phyloP scores from a whole-genome alignment of 768 basidiomycete genomes.

The Psilocybe cyanescens region DNA sequence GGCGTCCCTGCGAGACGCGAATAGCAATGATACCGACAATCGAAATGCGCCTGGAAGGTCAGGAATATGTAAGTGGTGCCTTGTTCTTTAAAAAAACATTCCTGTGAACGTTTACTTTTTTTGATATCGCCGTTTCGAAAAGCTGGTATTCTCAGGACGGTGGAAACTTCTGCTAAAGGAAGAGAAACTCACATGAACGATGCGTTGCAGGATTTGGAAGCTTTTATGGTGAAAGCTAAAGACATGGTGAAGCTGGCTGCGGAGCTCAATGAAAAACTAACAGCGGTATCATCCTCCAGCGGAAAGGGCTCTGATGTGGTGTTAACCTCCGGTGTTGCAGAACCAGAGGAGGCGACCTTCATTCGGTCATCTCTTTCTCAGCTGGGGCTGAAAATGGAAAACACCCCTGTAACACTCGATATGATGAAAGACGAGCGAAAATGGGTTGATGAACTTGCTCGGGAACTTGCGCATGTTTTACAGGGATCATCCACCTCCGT shows the following conservation, averaged over 20 bases:
- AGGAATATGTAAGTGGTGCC: constrained; percentile 25
- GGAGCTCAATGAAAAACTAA: constrained; percentile 83
- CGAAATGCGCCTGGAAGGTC: constrained; percentile 21
- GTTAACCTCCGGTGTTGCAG: constrained; percentile 42
- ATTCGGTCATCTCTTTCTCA: constrained; percentile 90
- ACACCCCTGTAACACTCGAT: constrained; percentile 84
- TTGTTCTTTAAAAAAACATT: constrained; percentile 8
- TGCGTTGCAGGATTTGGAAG: constrained; percentile 87
- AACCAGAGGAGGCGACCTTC: constrained; percentile 85
- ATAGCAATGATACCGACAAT: constrained; percentile 21
- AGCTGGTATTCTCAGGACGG: constrained; percentile 85
- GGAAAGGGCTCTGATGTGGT: constrained; percentile 21
- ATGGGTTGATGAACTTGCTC: constrained; percentile 82
- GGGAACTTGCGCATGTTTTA: constrained; percentile 79
- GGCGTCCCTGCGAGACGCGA: constrained; percentile 9
- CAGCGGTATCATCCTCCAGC: constrained; percentile 34
- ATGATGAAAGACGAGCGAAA: constrained; percentile 82
- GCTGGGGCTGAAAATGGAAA: constrained; percentile 78
- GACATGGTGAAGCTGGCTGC: constrained; percentile 93
- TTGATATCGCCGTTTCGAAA: constrained; percentile 13
- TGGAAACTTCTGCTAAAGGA: constrained; percentile 68
- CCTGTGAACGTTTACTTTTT: constrained; percentile 14
- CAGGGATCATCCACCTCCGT: constrained; percentile 39
- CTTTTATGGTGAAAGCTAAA: constrained; percentile 86
- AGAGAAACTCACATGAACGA: constrained; percentile 69